Conservation (phyloP, 768 basidiomycete species). For the Termitomyces sp. region DNA sequence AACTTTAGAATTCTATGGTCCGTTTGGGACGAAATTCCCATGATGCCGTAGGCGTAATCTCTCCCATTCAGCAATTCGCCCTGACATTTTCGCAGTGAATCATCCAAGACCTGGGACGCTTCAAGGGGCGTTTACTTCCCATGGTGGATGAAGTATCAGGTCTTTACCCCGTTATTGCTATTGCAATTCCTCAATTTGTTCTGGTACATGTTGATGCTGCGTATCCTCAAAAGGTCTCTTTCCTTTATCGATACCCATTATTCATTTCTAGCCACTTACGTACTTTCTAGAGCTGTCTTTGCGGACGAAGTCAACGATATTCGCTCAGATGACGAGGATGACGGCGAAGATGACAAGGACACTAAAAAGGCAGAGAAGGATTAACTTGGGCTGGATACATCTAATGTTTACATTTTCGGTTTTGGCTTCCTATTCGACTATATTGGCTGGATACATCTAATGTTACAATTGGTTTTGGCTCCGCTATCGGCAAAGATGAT, state of each 20-base stretch:
- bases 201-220: conserved; percentile 86
- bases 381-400: no score
- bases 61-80: not conserved
- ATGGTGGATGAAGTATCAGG: conserved; percentile 78
- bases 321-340: conserved; percentile 1
- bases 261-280: not conserved
- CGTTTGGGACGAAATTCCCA: conserved; percentile 72
- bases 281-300: conserved; percentile 44
- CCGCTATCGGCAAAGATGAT: not conserved
- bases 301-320: not conserved
- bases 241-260: not conserved
- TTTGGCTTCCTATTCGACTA: no score
- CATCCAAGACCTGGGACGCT: conserved; percentile 52
- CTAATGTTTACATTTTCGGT: no score
- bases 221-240: conserved; percentile 68
- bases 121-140: conserved; percentile 63
- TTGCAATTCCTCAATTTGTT: conserved; percentile 86
- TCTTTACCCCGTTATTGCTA: conserved; percentile 68
- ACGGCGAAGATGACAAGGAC: not conserved
- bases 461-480: no score
- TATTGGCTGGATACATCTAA: no score
- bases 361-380: not conserved
- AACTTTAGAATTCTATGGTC: conserved; percentile 87
- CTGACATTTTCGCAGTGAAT: conserved; percentile 34
- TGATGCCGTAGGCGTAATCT: conserved; percentile 68